Percentiles rank a stretch among this genome's conserved stretches.
Evolutionary conservation across 73 alveolate species (phyloP).

Genomic region (Effrenium voratum): DNA sequence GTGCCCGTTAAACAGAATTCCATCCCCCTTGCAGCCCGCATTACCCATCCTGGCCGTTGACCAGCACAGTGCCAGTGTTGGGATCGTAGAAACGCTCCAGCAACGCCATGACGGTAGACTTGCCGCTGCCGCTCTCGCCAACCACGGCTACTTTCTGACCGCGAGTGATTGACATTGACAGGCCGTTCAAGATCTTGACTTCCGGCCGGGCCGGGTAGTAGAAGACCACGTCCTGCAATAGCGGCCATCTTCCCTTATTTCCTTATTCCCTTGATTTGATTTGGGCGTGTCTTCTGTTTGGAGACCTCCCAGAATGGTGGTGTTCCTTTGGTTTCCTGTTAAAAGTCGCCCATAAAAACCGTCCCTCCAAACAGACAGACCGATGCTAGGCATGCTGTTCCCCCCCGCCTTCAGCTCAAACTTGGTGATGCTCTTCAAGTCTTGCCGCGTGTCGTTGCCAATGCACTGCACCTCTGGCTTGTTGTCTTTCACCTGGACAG

Average conservation of each 20-base stretch:
- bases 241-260: background rate
- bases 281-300: background rate
- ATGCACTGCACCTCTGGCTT: slow-evolving; percentile 36
- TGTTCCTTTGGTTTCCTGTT: background rate
- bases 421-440: background rate
- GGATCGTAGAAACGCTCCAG: slow-evolving; percentile 65
- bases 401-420: background rate
- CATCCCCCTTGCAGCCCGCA: background rate
- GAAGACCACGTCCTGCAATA: slow-evolving; percentile 20
- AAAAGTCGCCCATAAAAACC: background rate
- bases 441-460: slow-evolving; percentile 1
- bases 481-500: background rate
- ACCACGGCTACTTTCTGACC: slow-evolving; percentile 79
- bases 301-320: background rate
- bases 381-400: background rate
- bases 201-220: slow-evolving; percentile 74
- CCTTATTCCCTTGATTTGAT: background rate
- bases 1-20: too few relatives aligned
- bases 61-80: slow-evolving; percentile 1
- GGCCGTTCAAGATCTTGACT: slow-evolving; percentile 69
- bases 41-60: slow-evolving; percentile 19
- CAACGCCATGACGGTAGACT: slow-evolving; percentile 47
- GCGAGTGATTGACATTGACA: slow-evolving; percentile 42
- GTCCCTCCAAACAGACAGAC: background rate
- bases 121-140: slow-evolving; percentile 78